Evolutionary conservation across 75 land plant genomes (phyloP), one percentile per base, ranked within the genome.

Genomic region (Cunninghamia lanceolata): DNA sequence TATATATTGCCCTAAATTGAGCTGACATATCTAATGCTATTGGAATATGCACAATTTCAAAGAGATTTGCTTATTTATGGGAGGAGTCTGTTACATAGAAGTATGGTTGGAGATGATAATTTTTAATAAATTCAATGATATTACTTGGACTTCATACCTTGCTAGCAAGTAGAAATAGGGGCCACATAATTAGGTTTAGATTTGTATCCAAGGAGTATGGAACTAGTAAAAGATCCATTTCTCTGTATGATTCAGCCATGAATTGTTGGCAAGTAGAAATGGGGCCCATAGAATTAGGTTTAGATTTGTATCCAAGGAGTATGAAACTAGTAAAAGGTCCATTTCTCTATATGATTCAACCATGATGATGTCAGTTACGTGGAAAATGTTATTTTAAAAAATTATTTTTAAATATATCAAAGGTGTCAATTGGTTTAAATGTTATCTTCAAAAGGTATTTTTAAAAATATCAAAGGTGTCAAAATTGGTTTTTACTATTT

Each of bases 81-180:
- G 54, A 88, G 74, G 0, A n/a, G 2, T 32, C 74, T 70, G 34
- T 70, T 70, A 34, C 34, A 73, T 11, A 11, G 3, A 34, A 34
- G 38, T 34, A 73, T 32, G 36, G 16, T 16, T 11, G 2, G 28
- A 73, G 2, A 73, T 32, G 84, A 34, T 82, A 11, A 11, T 83
- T 83, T 59, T 32, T 25, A 87, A 39, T 32, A 63, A 59, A 40
- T 25, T 84, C 38, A 85, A 4, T 66, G 28, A 88, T 54, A 59
- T 3, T 87, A 9, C 8, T 9, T 13, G 52, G 63, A 28, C 46
- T 30, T 16, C 56, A 36, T 73, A 98, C 99, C 99, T 98, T 98
- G 96, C 99, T 95, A 38, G 99, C 99, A 85, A 98, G 96, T 52
- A 98, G 85, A 82, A 98, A 98, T 13, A 96, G 99, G 77, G 99